Conservation (phyloP, 805 yeast species). For the Metschnikowia lunata region DNA sequence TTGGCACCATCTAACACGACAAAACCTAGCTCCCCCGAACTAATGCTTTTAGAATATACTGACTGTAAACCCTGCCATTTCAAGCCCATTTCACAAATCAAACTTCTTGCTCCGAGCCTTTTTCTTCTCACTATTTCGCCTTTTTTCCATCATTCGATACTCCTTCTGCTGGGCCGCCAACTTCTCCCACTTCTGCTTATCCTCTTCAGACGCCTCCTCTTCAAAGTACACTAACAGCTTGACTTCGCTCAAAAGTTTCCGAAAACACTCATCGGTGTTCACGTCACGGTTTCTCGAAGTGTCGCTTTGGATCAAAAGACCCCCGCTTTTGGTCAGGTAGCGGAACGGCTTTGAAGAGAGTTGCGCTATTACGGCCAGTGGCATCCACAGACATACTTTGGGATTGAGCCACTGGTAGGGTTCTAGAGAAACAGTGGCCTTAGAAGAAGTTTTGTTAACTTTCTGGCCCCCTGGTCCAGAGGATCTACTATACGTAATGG, state of each 20-base stretch:
- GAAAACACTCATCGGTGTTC: constrained; percentile 55
- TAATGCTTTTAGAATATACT: too few species aligned
- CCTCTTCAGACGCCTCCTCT: constrained; percentile 44
- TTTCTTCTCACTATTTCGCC: constrained; percentile 37
- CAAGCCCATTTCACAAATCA: constrained; percentile 19
- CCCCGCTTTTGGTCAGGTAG: constrained; percentile 52
- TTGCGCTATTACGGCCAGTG: constrained; percentile 44
- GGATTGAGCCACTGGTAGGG: constrained; percentile 42
- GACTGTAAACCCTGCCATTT: too few species aligned
- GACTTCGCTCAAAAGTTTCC: constrained; percentile 54
- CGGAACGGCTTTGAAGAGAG: constrained; percentile 38
- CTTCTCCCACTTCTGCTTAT: constrained; percentile 48
- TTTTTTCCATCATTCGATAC: constrained; percentile 30
- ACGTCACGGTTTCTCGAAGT: constrained; percentile 51
- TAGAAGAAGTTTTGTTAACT: constrained; percentile 68
- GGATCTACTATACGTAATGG: constrained; percentile 49
- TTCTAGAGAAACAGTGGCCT: constrained; percentile 56
- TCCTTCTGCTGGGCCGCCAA: constrained; percentile 30
- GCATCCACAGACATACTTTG: constrained; percentile 51
- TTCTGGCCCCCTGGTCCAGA: constrained; percentile 90
- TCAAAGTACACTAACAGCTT: constrained; percentile 44
- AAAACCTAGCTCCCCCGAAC: too few species aligned
- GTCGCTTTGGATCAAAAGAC: constrained; percentile 59
- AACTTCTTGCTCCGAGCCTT: constrained; percentile 32
- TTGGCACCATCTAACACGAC: too few species aligned